phyloP scores from a whole-genome alignment of 106 monocot species.

The Apostasia ramifera region DNA sequence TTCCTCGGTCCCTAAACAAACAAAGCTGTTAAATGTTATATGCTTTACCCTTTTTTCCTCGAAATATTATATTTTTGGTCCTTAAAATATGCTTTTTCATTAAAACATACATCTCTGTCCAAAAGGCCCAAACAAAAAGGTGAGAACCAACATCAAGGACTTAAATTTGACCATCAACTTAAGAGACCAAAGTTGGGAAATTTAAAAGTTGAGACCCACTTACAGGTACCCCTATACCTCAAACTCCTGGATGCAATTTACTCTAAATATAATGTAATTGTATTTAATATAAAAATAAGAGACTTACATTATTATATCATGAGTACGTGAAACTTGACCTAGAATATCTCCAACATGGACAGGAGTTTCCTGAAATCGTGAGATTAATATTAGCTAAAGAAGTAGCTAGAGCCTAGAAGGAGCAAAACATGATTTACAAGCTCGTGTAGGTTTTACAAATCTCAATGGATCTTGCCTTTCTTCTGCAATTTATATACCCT shows the following conservation, averaged over 20 bases:
- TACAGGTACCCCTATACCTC: too few relatives aligned
- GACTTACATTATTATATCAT: constrained; percentile 57
- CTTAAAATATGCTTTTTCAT: too few relatives aligned
- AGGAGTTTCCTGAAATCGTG: constrained; percentile 28
- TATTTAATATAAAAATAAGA: background rate
- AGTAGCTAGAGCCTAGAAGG: background rate
- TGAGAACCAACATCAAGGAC: too few relatives aligned
- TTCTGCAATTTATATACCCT: constrained; percentile 18
- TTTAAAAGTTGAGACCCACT: too few relatives aligned
- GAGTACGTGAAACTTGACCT: constrained; percentile 56
- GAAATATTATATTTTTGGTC: too few relatives aligned
- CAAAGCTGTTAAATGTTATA: too few relatives aligned
- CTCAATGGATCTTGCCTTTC: constrained; percentile 10
- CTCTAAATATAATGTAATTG: background rate
- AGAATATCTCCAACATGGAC: constrained; percentile 16
- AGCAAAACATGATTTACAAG: background rate
- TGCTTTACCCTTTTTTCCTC: too few relatives aligned
- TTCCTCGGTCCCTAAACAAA: too few relatives aligned
- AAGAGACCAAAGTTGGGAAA: too few relatives aligned
- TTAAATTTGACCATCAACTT: too few relatives aligned
- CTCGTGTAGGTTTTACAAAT: background rate
- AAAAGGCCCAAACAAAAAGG: too few relatives aligned
- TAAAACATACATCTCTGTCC: too few relatives aligned
- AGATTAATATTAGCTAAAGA: background rate
- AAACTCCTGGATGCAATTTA: background rate